Base-by-base conservation (phyloP, 768 basidiomycete species). In the Boletus reticulatus region DNA sequence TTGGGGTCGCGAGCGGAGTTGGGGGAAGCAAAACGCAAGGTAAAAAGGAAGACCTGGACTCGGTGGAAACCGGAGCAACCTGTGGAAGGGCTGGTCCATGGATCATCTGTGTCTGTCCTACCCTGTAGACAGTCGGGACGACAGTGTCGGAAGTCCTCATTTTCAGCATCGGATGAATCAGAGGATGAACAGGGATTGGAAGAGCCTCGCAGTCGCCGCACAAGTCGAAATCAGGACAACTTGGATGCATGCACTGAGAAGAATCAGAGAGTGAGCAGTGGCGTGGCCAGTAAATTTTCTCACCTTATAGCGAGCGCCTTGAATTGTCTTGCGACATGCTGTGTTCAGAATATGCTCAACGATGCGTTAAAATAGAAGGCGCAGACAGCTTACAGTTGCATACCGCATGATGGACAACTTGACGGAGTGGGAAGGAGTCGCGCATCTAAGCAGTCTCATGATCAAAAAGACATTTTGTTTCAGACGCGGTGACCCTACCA, bases 201-300 rank as follows among this genome's bases (percentile, higher is more conserved):
- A 83, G 78, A 6, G 90, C 85, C 72, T 94, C 92, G 71, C 93
- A 95, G 50, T 70, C 70, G 54, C 78, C 76, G 72, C 92, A 95
- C 17, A 94, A 77, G 64, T 95, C 93, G 61, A 84, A 93, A 68
- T 94, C 89, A 0, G 80, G 78, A 72, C 93, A 95, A 4, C 75
- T 72, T 14, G 83, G 77, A 65, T 92, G 84, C 82, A 91, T 85
- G 72, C 93, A 95, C 87, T 89, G 58, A 31, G n/a, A 34, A 14
- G 39, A 34, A 48, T 65, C n/a, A 56, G 53, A 53, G 1, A 9
- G 19, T 27, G 43, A 49, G 32, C 19, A 34, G 4, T n/a, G 1
- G n/a, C 17, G 4, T n/a, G 1, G n/a, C 17, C 10, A 37, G 1
- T 20, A 45, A 43, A 20, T 32, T 34, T 20, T 63, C 71, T 52